A percentile compares a stretch with the other conserved stretches of the same genome.
phyloP scores from a whole-genome alignment of 176 grass and related monocot genomes.

The Oryza coarctata region DNA sequence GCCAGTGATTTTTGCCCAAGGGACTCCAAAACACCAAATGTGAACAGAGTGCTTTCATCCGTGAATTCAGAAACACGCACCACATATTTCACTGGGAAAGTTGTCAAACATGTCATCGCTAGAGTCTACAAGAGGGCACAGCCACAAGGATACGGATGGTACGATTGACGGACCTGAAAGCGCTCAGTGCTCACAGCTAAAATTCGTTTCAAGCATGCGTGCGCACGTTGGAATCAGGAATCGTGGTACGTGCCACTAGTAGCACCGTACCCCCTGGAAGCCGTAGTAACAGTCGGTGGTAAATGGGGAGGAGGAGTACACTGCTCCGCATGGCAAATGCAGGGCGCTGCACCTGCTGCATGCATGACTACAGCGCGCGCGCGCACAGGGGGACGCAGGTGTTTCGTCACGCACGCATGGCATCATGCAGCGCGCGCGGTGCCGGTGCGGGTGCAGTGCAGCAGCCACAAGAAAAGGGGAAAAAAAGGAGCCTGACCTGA shows the following conservation, averaged over 20 bases:
- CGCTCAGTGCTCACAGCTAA: neutral
- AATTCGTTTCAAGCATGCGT: neutral
- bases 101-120: neutral
- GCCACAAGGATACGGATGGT: neutral
- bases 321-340: neutral
- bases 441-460: too few relatives aligned
- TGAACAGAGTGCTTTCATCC: neutral
- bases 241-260: neutral
- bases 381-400: slow-evolving; percentile 3
- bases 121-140: neutral
- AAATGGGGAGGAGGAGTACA: neutral
- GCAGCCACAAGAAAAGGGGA: slow-evolving; percentile 16
- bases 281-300: neutral
- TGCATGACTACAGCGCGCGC: slow-evolving; percentile 33
- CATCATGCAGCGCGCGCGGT: neutral
- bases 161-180: neutral
- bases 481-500: slow-evolving; percentile 29
- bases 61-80: neutral
- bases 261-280: too few relatives aligned
- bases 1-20: neutral
- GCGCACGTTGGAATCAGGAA: neutral
- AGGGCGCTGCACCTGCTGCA: neutral
- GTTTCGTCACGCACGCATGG: slow-evolving; percentile 35
- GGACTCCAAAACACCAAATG: neutral
- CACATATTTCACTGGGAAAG: neutral